These are phyloP conservation scores for Neurospora sp. DNA, from an alignment of 2,329 filamentous ascomycete species.

Conservation along the genomic window DNA sequence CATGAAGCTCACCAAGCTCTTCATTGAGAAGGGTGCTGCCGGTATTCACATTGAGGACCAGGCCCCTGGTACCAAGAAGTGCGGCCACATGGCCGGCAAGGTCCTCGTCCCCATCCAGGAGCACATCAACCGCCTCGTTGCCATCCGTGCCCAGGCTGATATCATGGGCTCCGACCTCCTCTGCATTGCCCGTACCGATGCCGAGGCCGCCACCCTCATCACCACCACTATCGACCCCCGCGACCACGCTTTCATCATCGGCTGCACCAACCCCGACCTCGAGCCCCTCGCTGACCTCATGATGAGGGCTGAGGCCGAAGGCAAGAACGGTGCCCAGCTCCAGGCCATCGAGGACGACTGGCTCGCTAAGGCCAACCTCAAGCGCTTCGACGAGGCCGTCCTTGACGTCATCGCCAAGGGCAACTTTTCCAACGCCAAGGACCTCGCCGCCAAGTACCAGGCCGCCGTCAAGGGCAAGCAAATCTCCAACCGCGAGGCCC, in stretches of 20 bases:
- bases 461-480: constrained; percentile 66
- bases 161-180: constrained; percentile 92
- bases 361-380: constrained; percentile 67
- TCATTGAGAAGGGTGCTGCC: constrained; percentile 90
- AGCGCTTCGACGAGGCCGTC: constrained; percentile 87
- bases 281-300: constrained; percentile 86
- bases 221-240: constrained; percentile 92
- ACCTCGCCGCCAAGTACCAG: constrained; percentile 57
- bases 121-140: constrained; percentile 95
- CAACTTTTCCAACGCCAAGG: constrained; percentile 57
- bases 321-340: constrained; percentile 71
- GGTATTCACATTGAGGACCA: constrained; percentile 99
- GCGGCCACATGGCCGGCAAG: constrained; percentile 98
- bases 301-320: constrained; percentile 70
- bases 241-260: constrained; percentile 89
- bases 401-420: constrained; percentile 67
- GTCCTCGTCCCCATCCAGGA: constrained; percentile 93
- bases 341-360: constrained; percentile 90
- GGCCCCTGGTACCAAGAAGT: constrained; percentile 98
- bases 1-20: constrained; percentile 98
- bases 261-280: constrained; percentile 75
- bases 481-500: constrained; percentile 61
- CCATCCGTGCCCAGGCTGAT: constrained; percentile 93
- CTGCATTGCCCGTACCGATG: constrained; percentile 88
- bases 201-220: constrained; percentile 94